Percentiles rank a stretch among this genome's conserved stretches.
phyloP scores from a whole-genome alignment of 768 basidiomycete genomes.

The Russula emetica region DNA sequence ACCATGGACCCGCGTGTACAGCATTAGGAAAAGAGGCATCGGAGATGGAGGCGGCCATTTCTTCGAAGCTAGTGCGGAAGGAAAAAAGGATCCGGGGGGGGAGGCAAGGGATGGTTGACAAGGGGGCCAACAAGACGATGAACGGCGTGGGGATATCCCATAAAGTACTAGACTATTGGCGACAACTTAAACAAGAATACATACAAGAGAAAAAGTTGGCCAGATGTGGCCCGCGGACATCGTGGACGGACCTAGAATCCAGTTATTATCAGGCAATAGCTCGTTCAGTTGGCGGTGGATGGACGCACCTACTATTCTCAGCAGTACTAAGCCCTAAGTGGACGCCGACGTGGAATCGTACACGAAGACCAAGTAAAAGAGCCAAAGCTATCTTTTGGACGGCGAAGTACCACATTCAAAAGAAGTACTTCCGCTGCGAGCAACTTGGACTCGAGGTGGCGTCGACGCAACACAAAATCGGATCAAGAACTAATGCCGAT shows the following conservation, averaged over 20 bases:
- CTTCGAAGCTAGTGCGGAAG: constrained; percentile 4
- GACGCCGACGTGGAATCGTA: background rate
- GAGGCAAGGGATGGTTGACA: background rate
- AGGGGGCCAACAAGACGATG: background rate
- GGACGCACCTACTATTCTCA: no score
- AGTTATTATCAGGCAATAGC: no score
- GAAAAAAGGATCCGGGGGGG: background rate
- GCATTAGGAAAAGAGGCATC: constrained; percentile 57
- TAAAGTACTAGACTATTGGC: background rate
- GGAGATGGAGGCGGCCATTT: constrained; percentile 38
- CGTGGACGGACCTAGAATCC: no score
- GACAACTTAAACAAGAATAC: background rate
- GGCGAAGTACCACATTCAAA: background rate
- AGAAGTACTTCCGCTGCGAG: background rate
- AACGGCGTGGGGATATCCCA: background rate
- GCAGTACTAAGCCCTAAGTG: background rate
- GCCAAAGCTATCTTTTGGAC: background rate
- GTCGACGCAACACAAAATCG: background rate
- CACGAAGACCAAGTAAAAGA: background rate
- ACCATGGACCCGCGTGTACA: constrained; percentile 57
- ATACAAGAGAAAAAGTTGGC: background rate
- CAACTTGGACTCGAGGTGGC: background rate
- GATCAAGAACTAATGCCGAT: background rate
- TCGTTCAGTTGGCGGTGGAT: no score
- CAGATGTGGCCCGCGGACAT: constrained; percentile 7